These are phyloP conservation scores for Neopestalotiopsis clavispora DNA, from an alignment of 2,329 filamentous ascomycete genomes.

Conservation along the genomic window DNA sequence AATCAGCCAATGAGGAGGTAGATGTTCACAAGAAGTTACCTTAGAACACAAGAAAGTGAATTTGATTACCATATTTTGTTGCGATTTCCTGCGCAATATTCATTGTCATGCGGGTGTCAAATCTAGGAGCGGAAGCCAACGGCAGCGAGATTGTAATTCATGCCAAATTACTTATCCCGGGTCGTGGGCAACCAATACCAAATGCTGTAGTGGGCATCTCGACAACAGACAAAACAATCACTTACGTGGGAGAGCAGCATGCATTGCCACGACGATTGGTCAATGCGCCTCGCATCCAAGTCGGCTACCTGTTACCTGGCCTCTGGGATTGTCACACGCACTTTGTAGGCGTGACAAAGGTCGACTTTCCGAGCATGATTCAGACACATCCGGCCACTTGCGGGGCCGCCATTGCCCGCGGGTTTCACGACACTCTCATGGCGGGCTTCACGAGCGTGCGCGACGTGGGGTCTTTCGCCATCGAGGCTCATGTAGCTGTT, in stretches of 20 bases:
- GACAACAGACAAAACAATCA: slow-evolving; percentile 39
- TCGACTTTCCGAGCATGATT: slow-evolving; percentile 27
- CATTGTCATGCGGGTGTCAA: neutral
- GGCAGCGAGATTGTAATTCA: neutral
- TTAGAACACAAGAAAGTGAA: too few species aligned
- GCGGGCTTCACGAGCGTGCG: slow-evolving; percentile 56
- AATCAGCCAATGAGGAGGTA: too few species aligned
- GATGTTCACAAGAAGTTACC: too few species aligned
- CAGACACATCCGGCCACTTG: slow-evolving; percentile 34
- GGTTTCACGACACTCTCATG: slow-evolving; percentile 46
- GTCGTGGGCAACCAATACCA: slow-evolving; percentile 46
- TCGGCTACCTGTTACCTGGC: slow-evolving; percentile 54
- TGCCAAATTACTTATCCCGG: slow-evolving; percentile 47
- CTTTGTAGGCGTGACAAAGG: slow-evolving; percentile 41
- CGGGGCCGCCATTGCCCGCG: slow-evolving; percentile 45
- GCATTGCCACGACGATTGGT: slow-evolving; percentile 32
- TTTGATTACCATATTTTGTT: neutral
- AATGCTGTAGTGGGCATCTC: slow-evolving; percentile 44
- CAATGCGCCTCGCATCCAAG: slow-evolving; percentile 35
- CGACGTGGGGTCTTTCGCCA: slow-evolving; percentile 33
- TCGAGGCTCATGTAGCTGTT: neutral
- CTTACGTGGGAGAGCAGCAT: slow-evolving; percentile 39
- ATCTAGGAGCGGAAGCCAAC: neutral
- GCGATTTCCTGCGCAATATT: neutral
- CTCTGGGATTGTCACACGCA: slow-evolving; percentile 59